Conservation (phyloP, 768 basidiomycete species). For the Leccinum disarticulatum region DNA sequence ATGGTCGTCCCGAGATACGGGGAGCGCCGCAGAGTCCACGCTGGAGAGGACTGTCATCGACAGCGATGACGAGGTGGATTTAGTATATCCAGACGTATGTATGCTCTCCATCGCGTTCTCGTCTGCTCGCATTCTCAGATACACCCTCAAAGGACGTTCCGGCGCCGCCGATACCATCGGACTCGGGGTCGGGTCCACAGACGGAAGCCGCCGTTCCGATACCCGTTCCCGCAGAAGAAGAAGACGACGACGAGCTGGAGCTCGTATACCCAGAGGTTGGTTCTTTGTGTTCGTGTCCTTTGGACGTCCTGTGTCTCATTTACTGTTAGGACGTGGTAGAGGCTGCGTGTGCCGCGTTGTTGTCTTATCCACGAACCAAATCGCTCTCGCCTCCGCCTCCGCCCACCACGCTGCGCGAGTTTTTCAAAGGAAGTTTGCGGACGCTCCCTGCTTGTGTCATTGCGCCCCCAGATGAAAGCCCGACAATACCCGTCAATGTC, state of each 20-base stretch:
- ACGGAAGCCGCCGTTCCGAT: too few relatives aligned
- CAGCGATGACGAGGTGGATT: constrained; percentile 12
- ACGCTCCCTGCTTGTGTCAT: constrained; percentile 3
- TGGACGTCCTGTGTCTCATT: neutral
- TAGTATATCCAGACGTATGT: constrained; percentile 27
- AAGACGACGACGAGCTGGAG: constrained; percentile 13
- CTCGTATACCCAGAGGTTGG: constrained; percentile 21
- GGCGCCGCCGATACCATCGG: neutral
- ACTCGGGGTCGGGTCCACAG: neutral
- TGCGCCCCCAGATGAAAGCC: neutral
- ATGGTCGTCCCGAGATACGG: too few relatives aligned
- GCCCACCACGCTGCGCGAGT: neutral
- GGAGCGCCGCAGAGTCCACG: neutral
- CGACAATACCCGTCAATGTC: neutral
- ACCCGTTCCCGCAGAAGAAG: neutral
- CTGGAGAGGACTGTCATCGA: neutral
- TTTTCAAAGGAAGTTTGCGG: constrained; percentile 2
- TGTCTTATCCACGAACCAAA: neutral
- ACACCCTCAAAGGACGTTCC: constrained; percentile 3
- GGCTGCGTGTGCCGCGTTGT: neutral
- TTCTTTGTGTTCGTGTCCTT: neutral
- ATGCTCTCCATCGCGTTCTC: neutral
- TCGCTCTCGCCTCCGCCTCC: neutral
- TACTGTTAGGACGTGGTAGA: constrained; percentile 12
- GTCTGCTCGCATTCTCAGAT: neutral